Evolutionary conservation across 2,329 filamentous ascomycete species (phyloP), one percentile per base, ranked within the genome.

Genomic region (Arachnomyces sp.): DNA sequence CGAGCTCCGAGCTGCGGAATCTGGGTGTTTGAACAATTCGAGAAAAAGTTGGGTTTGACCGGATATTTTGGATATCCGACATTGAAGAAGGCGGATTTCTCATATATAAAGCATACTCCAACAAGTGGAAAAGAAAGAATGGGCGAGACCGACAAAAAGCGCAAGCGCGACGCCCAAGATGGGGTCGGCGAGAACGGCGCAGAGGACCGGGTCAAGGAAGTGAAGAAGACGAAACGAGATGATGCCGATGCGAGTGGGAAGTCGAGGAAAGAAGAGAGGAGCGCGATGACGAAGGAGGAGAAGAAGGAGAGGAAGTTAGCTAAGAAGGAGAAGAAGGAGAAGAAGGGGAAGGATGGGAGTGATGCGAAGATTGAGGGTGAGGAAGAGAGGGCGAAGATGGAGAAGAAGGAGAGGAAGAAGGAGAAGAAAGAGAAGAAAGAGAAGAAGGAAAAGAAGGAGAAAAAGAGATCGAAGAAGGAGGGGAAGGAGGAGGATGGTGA

Each of bases 191-290:
- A 31, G 11, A 31, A 35, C 8, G 35, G 31, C 13, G 33, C 34
- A 30, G 32, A 40, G n/a, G n/a, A n/a, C n/a, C 31, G 20, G n/a
- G 28, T 18, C 9, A 31, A 30, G 17, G 29, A 38, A n/a, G 34
- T 25, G 18, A 38, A 29, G 14, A 25, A 38, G 7, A 28, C 25
- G 13, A 15, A 51, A 36, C 16, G 53, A 49, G 11, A 53, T 49
- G 5, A 50, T 43, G 9, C 40, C 56, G 1, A 55, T 54, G 4
- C 56, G 50, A 2, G 56, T 52, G 39, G 58, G 58, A 7, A 54
- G 56, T 12, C 4, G n/a, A 16, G 4, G n/a, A 16, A 7, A 12
- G 31, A 32, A n/a, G 25, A 38, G 36, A 15, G 29, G 18, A 33
- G 38, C 11, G 25, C 33, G 36, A 42, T 39, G 12, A 46, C 43